phyloP scores from a whole-genome alignment of 768 basidiomycete genomes.

The Termitomyces sp. region DNA sequence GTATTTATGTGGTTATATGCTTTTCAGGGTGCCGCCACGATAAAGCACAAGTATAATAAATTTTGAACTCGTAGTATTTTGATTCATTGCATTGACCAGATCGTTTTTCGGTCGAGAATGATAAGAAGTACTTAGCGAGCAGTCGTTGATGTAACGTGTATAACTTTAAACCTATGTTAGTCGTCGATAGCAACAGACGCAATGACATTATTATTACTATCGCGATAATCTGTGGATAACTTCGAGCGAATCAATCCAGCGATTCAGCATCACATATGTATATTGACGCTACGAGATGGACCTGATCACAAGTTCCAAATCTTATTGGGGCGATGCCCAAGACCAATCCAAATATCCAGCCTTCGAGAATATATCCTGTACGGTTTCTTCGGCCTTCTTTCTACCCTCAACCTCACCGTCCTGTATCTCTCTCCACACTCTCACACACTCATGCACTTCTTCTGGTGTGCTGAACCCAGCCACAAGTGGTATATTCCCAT shows the following conservation, averaged over 20 bases:
- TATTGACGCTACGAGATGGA: background rate
- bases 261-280: background rate
- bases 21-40: too few species aligned
- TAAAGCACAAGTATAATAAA: too few species aligned
- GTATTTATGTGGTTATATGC: too few species aligned
- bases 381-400: conserved; percentile 38
- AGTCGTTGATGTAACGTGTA: too few species aligned
- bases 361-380: conserved; percentile 37
- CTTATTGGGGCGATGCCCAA: conserved; percentile 56
- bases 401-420: conserved; percentile 30
- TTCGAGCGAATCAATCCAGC: background rate
- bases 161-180: too few species aligned
- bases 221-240: background rate
- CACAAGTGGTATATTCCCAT: conserved; percentile 53
- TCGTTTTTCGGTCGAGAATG: too few species aligned
- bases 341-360: conserved; percentile 60
- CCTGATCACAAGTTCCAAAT: background rate
- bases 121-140: too few species aligned
- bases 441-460: conserved; percentile 74
- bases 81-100: too few species aligned
- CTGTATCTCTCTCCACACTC: conserved; percentile 59
- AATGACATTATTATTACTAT: too few species aligned
- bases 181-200: too few species aligned
- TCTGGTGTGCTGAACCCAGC: conserved; percentile 62
- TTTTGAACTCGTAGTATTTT: too few species aligned